These are phyloP conservation scores for Fereydounia khargensis DNA, from an alignment of 1,284 basidiomycete species.

Conservation along the genomic window DNA sequence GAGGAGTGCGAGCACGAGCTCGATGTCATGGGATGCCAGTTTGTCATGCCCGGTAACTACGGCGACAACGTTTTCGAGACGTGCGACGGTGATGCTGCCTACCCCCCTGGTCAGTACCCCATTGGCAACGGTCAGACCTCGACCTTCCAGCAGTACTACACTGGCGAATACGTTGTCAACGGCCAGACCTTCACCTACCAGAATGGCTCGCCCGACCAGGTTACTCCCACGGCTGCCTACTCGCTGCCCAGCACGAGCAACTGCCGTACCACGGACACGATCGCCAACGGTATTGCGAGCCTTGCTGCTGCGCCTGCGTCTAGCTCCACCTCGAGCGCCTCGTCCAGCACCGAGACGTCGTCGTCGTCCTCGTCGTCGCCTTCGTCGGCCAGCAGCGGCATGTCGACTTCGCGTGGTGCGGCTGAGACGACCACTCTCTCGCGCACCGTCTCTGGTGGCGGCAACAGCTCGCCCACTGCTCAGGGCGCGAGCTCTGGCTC, in stretches of 20 bases:
- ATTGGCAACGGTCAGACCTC: slow-evolving; percentile 36
- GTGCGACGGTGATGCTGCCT: slow-evolving; percentile 53
- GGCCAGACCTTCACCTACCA: slow-evolving; percentile 37
- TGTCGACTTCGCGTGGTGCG: background rate
- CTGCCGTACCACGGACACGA: slow-evolving; percentile 30
- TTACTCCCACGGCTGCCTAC: slow-evolving; percentile 45
- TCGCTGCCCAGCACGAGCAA: slow-evolving; percentile 42
- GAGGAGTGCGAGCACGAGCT: slow-evolving; percentile 50
- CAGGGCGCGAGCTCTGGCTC: background rate
- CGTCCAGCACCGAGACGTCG: slow-evolving; percentile 2
- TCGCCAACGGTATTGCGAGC: slow-evolving; percentile 41
- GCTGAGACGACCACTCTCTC: background rate
- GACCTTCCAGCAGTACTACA: slow-evolving; percentile 49
- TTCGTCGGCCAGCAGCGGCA: slow-evolving; percentile 1
- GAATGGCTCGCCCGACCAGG: slow-evolving; percentile 41
- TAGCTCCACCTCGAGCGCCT: slow-evolving; percentile 1
- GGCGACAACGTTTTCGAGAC: slow-evolving; percentile 43
- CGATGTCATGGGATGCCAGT: slow-evolving; percentile 52
- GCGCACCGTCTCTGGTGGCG: slow-evolving; percentile 1
- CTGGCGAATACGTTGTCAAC: slow-evolving; percentile 30
- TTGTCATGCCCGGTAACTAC: slow-evolving; percentile 58
- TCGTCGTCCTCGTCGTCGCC: background rate
- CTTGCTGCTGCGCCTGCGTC: slow-evolving; percentile 11
- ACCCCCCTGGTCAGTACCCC: slow-evolving; percentile 50
- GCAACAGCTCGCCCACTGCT: slow-evolving; percentile 3